Percentiles rank a stretch among this genome's conserved stretches.
These are phyloP conservation scores for Scheffersomyces stambukii DNA, from an alignment of 1,139 yeast genomes.

Conservation along the genomic window DNA sequence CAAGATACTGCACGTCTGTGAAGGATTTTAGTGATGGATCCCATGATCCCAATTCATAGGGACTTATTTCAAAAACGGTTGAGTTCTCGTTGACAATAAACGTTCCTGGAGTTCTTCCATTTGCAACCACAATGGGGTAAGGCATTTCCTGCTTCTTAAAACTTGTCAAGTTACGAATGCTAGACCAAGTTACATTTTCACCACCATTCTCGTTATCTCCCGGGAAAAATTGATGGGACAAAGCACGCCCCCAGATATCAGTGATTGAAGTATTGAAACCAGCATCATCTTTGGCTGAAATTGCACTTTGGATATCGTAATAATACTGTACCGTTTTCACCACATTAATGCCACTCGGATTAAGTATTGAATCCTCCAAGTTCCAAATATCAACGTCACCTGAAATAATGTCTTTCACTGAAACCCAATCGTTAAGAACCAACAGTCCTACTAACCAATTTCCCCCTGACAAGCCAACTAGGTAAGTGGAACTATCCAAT, in stretches of 20 bases:
- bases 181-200: constrained; percentile 35
- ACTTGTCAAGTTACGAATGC: constrained; percentile 21
- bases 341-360: constrained; percentile 36
- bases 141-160: constrained; percentile 35
- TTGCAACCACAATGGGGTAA: constrained; percentile 35
- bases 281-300: constrained; percentile 30
- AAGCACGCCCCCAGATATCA: constrained; percentile 45
- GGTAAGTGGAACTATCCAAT: constrained; percentile 33
- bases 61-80: constrained; percentile 37
- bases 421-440: constrained; percentile 34
- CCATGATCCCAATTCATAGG: constrained; percentile 44
- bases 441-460: constrained; percentile 40
- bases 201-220: constrained; percentile 21
- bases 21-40: constrained; percentile 35
- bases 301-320: constrained; percentile 21
- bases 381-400: constrained; percentile 32
- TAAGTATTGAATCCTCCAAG: constrained; percentile 35
- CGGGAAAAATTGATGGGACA: constrained; percentile 37
- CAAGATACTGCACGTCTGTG: constrained; percentile 27
- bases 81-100: constrained; percentile 31
- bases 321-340: constrained; percentile 30
- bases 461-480: constrained; percentile 43
- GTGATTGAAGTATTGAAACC: constrained; percentile 37
- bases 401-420: constrained; percentile 27
- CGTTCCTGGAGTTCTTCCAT: constrained; percentile 36